Conservation (phyloP, 1,284 basidiomycete species). For the Trametes sp. region DNA sequence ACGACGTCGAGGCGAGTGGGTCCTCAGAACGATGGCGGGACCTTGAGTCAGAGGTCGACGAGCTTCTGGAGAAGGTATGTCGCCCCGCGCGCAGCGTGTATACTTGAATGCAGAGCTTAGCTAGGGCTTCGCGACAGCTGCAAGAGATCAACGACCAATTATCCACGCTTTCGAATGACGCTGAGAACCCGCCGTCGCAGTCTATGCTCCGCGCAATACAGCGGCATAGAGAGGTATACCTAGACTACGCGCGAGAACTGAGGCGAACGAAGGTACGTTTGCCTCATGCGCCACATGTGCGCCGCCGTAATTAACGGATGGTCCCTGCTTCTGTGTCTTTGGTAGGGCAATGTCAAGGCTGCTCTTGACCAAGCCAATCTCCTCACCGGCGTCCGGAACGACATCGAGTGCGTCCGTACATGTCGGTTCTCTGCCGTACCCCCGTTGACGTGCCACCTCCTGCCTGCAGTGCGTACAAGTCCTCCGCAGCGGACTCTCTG, state of each 20-base stretch:
- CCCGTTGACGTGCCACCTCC: slow-evolving; percentile 4
- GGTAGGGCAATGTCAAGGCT: slow-evolving; percentile 85
- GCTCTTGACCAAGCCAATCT: slow-evolving; percentile 89
- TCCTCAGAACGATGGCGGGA: slow-evolving; percentile 79
- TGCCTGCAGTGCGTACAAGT: slow-evolving; percentile 79
- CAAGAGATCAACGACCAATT: slow-evolving; percentile 85
- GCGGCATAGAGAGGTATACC: slow-evolving; percentile 88
- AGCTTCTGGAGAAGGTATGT: slow-evolving; percentile 85
- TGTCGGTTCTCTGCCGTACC: neutral
- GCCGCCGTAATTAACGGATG: slow-evolving; percentile 10
- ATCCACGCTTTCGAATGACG: slow-evolving; percentile 70
- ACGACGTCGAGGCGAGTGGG: slow-evolving; percentile 77
- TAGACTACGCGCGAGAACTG: slow-evolving; percentile 88
- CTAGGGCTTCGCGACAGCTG: slow-evolving; percentile 57
- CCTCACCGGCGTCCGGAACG: slow-evolving; percentile 91
- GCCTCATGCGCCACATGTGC: slow-evolving; percentile 5
- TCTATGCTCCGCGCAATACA: slow-evolving; percentile 91
- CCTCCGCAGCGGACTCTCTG: slow-evolving; percentile 86
- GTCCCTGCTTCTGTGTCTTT: slow-evolving; percentile 2
- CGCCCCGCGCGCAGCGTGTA: neutral
- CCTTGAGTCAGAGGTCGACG: slow-evolving; percentile 87
- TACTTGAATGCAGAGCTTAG: slow-evolving; percentile 31
- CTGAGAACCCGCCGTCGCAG: slow-evolving; percentile 79
- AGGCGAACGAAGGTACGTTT: slow-evolving; percentile 77
- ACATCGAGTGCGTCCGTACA: slow-evolving; percentile 80